Percentiles rank a stretch among this genome's conserved stretches.
Evolutionary conservation across 768 basidiomycete species (phyloP).

Genomic region (Scleroderma bovista): DNA sequence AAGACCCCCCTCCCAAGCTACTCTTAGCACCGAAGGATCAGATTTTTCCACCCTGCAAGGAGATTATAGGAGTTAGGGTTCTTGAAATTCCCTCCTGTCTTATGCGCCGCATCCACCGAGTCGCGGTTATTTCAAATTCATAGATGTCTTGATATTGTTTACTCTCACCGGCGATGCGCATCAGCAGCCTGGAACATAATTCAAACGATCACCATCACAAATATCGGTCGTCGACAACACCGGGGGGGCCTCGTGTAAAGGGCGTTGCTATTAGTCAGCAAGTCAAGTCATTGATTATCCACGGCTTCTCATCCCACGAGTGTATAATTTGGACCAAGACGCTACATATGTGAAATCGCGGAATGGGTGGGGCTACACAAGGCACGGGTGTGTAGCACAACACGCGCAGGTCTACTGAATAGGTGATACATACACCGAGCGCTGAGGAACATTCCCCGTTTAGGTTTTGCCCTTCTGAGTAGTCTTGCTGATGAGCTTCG

Average conservation of each 20-base stretch:
- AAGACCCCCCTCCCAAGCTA: neutral
- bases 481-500: constrained; percentile 87
- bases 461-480: constrained; percentile 65
- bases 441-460: constrained; percentile 2
- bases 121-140: neutral
- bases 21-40: neutral
- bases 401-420: constrained; percentile 1
- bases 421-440: neutral
- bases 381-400: neutral
- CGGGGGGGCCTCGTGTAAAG: neutral
- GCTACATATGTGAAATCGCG: constrained; percentile 3
- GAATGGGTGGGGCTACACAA: constrained; percentile 4
- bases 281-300: neutral
- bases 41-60: neutral
- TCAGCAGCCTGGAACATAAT: neutral
- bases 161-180: neutral
- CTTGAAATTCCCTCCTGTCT: neutral
- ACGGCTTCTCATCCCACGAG: neutral
- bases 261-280: neutral
- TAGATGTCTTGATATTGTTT: neutral
- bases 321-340: neutral
- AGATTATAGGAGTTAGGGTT: neutral
- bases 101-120: neutral
- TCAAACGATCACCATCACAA: neutral
- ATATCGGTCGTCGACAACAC: neutral